Evolutionary conservation across 2,329 filamentous ascomycete genomes (phyloP), one percentile per base, ranked within the genome.

Genomic region (Raffaelea albimanens): DNA sequence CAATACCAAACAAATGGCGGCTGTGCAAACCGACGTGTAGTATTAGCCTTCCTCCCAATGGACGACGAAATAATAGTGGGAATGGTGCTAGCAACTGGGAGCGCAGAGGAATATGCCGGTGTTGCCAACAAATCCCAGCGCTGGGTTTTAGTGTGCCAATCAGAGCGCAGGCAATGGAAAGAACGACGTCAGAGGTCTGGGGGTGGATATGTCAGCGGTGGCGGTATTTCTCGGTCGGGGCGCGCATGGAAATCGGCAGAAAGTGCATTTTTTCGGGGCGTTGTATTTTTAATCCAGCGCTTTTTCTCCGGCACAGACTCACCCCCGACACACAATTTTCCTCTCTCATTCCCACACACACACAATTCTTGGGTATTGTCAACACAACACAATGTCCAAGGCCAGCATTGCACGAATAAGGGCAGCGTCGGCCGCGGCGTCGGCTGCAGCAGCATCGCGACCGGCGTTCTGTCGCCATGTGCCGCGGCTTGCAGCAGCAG

Each of bases 371-470:
- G 25, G 25, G 25, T 13, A 29, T 29, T 29, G 25, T 13, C 19
- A 50, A 55, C 25, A 49, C 40, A 44, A 42, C 44, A 46, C 29
- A 31, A 63, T 62, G 59, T 51, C 57, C 19, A 50, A 56, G 44
- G 56, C 47, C 21, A 60, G 53, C 29, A 36, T 58, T 8, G 36
- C 54, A 21, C 52, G 49, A 22, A 46, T 50, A 38, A 48, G 52
- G 5, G 50, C 56, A n/a, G 46, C 46, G n/a, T 40, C 49, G 31
- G 44, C 52, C 13, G 46, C 53, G 25, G 52, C 50, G 29, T 23
- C 49, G 16, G 42, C 52, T 13, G 36, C 51, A 20, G 47, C 52
- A 20, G 49, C 50, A 20, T 45, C 51, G 23, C 52, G 54, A 41
- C 49, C 55, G n/a, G 44, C 46, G 4, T 44, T 54, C n/a, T 50